These are phyloP conservation scores for Colletotrichum sp. DNA, from an alignment of 2,329 filamentous ascomycete species.

Conservation along the genomic window DNA sequence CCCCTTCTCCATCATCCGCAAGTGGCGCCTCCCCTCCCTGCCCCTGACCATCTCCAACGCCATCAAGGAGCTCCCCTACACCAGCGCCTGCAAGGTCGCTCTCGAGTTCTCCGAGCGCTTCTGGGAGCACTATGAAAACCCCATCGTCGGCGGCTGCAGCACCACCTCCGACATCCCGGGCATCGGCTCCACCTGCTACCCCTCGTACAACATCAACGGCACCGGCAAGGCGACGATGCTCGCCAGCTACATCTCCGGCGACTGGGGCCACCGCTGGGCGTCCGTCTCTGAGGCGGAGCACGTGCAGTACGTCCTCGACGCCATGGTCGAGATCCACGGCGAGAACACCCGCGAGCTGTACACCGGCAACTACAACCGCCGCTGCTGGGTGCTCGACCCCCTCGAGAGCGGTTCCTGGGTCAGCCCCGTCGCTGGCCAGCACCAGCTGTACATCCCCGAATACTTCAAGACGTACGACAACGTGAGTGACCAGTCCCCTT, in stretches of 20 bases:
- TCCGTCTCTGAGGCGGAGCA: constrained; percentile 60
- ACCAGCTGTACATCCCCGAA: constrained; percentile 73
- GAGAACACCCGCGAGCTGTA: constrained; percentile 63
- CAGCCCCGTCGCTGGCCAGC: constrained; percentile 65
- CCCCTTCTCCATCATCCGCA: constrained; percentile 68
- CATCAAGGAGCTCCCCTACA: constrained; percentile 51
- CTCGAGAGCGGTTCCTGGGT: constrained; percentile 69
- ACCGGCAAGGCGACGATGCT: constrained; percentile 67
- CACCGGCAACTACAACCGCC: constrained; percentile 68
- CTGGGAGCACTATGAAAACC: constrained; percentile 55
- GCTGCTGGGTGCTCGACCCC: constrained; percentile 70
- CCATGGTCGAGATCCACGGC: constrained; percentile 73
- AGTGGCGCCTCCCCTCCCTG: constrained; percentile 61
- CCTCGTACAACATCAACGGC: constrained; percentile 69
- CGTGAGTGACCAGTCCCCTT: constrained; percentile 30
- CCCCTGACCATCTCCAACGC: constrained; percentile 49
- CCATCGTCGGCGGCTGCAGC: constrained; percentile 70
- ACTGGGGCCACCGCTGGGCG: constrained; percentile 35
- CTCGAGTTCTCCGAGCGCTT: constrained; percentile 72
- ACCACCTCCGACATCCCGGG: constrained; percentile 62
- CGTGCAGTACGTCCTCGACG: constrained; percentile 65
- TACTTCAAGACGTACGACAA: constrained; percentile 74
- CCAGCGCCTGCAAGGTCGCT: constrained; percentile 61
- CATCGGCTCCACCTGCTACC: constrained; percentile 69
- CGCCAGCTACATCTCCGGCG: constrained; percentile 59